Evolutionary conservation across 192 early-diverging fungal genomes (phyloP).

Genomic region (Backusella psychrophila): DNA sequence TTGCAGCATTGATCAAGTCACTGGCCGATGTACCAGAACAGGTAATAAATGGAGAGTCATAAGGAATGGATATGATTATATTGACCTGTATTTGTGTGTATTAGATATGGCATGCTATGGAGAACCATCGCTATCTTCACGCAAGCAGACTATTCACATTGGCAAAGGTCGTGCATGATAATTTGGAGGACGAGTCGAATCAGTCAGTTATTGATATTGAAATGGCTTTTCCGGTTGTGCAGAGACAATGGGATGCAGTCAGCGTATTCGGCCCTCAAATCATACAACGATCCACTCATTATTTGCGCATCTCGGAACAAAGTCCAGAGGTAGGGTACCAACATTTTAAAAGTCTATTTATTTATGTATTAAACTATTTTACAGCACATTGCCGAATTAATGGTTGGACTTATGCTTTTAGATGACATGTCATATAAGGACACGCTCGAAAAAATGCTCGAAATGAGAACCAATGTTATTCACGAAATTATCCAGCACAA

Average conservation of each 20-base stretch:
- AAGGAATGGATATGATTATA: not conserved
- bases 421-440: slow-evolving; percentile 57
- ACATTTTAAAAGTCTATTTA: not conserved
- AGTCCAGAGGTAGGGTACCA: slow-evolving; percentile 43
- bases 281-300: slow-evolving; percentile 56
- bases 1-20: slow-evolving; percentile 80
- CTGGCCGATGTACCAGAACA: slow-evolving; percentile 87
- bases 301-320: slow-evolving; percentile 44
- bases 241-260: slow-evolving; percentile 83
- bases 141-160: slow-evolving; percentile 70
- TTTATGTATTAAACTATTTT: slow-evolving; percentile 24
- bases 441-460: slow-evolving; percentile 49
- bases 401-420: slow-evolving; percentile 68
- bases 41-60: slow-evolving; percentile 38
- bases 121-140: slow-evolving; percentile 64
- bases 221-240: slow-evolving; percentile 76
- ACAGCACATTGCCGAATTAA: slow-evolving; percentile 56
- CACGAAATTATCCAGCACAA: slow-evolving; percentile 28
- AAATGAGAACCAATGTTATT: slow-evolving; percentile 52
- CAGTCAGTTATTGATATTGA: slow-evolving; percentile 38
- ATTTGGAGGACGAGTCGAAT: slow-evolving; percentile 54
- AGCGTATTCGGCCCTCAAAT: slow-evolving; percentile 75
- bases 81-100: not conserved
- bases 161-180: slow-evolving; percentile 65
- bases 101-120: slow-evolving; percentile 82